Percentiles rank a stretch among this genome's conserved stretches.
Conservation (phyloP, 2,329 filamentous ascomycete genomes). For the Fusarium sp. region DNA sequence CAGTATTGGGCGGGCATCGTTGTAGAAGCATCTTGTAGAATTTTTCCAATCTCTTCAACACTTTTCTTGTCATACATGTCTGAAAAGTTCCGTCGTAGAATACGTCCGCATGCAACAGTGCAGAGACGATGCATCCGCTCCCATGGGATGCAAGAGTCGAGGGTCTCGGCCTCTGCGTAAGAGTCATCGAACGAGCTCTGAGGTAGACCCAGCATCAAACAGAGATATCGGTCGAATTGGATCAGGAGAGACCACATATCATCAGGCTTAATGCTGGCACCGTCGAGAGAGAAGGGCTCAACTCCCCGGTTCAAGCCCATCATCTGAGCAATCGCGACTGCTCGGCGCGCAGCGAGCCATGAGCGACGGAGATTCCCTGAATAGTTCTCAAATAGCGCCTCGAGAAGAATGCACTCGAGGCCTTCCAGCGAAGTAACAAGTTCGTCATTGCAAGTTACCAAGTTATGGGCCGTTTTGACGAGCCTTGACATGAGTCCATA, state of each 20-base stretch:
- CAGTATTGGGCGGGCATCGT: slow-evolving; percentile 62
- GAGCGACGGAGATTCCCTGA: slow-evolving; percentile 58
- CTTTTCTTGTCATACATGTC: slow-evolving; percentile 39
- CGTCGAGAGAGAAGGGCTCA: slow-evolving; percentile 16
- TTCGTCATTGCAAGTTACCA: slow-evolving; percentile 60
- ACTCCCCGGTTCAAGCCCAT: slow-evolving; percentile 49
- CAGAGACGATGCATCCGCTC: slow-evolving; percentile 60
- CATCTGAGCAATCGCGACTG: slow-evolving; percentile 58
- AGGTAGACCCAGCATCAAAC: slow-evolving; percentile 59
- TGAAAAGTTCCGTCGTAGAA: slow-evolving; percentile 60
- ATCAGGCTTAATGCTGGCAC: slow-evolving; percentile 43
- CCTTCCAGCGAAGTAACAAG: slow-evolving; percentile 59
- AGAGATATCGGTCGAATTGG: slow-evolving; percentile 59
- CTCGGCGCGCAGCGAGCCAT: slow-evolving; percentile 59
- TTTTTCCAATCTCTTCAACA: slow-evolving; percentile 57
- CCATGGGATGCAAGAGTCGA: slow-evolving; percentile 49
- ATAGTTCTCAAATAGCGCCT: slow-evolving; percentile 60
- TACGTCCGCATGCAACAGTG: slow-evolving; percentile 53
- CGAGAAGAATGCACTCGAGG: slow-evolving; percentile 62
- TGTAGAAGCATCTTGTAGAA: slow-evolving; percentile 57
- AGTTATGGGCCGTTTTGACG: slow-evolving; percentile 45
- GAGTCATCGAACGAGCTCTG: slow-evolving; percentile 54
- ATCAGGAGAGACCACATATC: slow-evolving; percentile 61
- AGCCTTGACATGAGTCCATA: slow-evolving; percentile 39
- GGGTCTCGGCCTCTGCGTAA: slow-evolving; percentile 46